Evolutionary conservation across 2,329 filamentous ascomycete species (phyloP), one percentile per base, ranked within the genome.

Genomic region (Penicillium capsulatum): DNA sequence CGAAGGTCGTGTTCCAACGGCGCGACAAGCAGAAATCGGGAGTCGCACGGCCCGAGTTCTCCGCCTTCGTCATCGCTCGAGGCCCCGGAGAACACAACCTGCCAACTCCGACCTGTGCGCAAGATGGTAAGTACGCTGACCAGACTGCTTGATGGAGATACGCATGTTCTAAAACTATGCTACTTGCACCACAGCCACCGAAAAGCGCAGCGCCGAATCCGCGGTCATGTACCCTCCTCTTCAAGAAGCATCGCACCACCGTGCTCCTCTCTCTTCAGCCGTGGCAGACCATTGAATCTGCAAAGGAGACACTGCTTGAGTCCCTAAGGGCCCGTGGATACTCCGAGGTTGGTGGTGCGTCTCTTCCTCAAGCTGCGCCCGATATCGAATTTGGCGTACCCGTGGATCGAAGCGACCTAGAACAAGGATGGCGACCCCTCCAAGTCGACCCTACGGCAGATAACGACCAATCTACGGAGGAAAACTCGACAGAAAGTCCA

Each of bases 241-340:
- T 90, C 67, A 88, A 87, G 63, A 76, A 84, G 60, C 80, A 83
- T 57, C 78, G 79, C 42, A 77, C 81, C 53, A 89, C 83, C 3
- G 72, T 88, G 48, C 78, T 85, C 54, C 71, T 89, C 42, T 81
- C 84, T 46, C 73, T 83, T 31, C 74, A 79, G 27, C 68, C 79
- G 4, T 66, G 74, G 10, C 73, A 74, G 27, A 64, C 79, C 8
- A 78, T 87, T 55, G 65, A 70, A 11, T 63, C 70, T 1, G 67
- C 85, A 42, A 79, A 79, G 40, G 53, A 69, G 13, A 73, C 79
- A 14, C 74, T 90, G 2, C 65, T 85, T 13, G 63, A 69, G 1
- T 67, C 79, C 8, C 65, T 89, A 1, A 58, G 66, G 34, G 64
- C 70, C 22, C 66, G 65, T n/a, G 64, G 61, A 3, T 45, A 70